These are phyloP conservation scores for Colletotrichum salicis DNA, from an alignment of 2,329 filamentous ascomycete species.

Conservation along the genomic window DNA sequence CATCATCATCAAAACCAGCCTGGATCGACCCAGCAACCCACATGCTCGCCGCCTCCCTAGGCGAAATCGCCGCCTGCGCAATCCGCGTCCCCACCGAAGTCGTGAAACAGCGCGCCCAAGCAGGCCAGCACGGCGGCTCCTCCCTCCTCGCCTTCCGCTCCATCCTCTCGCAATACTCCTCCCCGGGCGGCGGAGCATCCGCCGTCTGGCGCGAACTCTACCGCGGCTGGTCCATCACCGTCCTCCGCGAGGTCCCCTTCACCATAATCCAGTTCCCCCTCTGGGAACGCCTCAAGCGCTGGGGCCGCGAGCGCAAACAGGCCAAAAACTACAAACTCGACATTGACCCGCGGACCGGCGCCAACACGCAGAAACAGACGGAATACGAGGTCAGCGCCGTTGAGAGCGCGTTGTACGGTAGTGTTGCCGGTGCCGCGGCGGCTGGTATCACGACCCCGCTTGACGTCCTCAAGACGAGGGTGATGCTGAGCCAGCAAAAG, in stretches of 20 bases:
- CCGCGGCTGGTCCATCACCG: slow-evolving; percentile 89
- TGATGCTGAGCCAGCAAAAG: slow-evolving; percentile 86
- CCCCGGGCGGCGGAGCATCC: slow-evolving; percentile 51
- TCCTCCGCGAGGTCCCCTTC: slow-evolving; percentile 96
- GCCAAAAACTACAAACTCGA: slow-evolving; percentile 16
- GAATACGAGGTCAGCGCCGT: slow-evolving; percentile 68
- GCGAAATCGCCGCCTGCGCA: slow-evolving; percentile 91
- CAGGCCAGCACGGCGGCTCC: slow-evolving; percentile 79
- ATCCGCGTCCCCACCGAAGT: slow-evolving; percentile 96
- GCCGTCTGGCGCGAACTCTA: slow-evolving; percentile 87
- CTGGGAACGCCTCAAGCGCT: slow-evolving; percentile 92
- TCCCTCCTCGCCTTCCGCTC: slow-evolving; percentile 74
- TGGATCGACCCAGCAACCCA: slow-evolving; percentile 57
- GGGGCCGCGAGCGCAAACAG: slow-evolving; percentile 58
- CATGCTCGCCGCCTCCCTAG: slow-evolving; percentile 86
- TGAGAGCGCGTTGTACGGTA: slow-evolving; percentile 88
- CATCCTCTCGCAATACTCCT: slow-evolving; percentile 67
- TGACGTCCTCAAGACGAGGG: slow-evolving; percentile 94
- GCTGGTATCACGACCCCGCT: slow-evolving; percentile 91
- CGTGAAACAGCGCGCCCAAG: slow-evolving; percentile 95
- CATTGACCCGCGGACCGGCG: slow-evolving; percentile 15
- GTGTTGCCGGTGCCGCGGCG: slow-evolving; percentile 83
- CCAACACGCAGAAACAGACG: slow-evolving; percentile 13
- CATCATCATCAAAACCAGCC: background rate
- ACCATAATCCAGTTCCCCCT: slow-evolving; percentile 97